Evolutionary conservation across 176 grass and related monocot genomes (phyloP).

Genomic region (Aegilops bicornis): DNA sequence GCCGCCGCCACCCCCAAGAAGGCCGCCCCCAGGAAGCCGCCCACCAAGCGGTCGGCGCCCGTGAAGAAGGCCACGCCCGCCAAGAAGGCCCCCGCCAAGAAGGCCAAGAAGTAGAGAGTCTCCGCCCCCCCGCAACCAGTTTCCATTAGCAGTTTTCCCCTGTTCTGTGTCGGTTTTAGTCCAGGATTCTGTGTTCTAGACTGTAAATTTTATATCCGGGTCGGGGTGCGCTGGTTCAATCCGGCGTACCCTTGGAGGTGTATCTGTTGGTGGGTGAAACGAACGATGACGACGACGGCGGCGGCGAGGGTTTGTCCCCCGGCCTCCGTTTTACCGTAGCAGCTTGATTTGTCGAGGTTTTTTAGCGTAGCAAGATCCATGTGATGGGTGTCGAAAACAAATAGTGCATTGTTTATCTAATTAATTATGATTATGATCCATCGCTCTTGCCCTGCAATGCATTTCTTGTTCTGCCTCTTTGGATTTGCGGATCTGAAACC

Average conservation of each 20-base stretch:
- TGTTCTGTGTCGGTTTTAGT: not conserved
- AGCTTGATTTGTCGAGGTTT: too few relatives aligned
- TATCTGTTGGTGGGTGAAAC: not conserved
- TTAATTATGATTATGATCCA: too few relatives aligned
- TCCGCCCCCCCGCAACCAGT: not conserved
- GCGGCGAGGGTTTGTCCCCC: too few relatives aligned
- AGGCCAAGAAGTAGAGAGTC: slow-evolving; percentile 59
- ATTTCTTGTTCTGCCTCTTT: too few relatives aligned
- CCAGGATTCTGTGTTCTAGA: not conserved
- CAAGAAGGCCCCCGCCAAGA: slow-evolving; percentile 23
- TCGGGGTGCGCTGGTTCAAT: not conserved
- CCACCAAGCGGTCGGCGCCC: not conserved
- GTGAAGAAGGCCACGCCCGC: not conserved
- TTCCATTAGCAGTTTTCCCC: not conserved
- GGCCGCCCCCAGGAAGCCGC: not conserved
- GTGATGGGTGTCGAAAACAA: too few relatives aligned
- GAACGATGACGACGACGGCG: not conserved
- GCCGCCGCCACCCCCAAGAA: not conserved
- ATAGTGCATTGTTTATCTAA: too few relatives aligned
- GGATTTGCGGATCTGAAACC: too few relatives aligned
- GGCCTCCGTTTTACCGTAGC: not conserved
- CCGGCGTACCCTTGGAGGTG: not conserved
- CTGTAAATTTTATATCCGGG: not conserved
- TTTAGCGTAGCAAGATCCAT: too few relatives aligned
- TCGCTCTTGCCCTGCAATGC: too few relatives aligned